Conservation (phyloP, 2,329 filamentous ascomycete genomes). For the Penicillium sp. region DNA sequence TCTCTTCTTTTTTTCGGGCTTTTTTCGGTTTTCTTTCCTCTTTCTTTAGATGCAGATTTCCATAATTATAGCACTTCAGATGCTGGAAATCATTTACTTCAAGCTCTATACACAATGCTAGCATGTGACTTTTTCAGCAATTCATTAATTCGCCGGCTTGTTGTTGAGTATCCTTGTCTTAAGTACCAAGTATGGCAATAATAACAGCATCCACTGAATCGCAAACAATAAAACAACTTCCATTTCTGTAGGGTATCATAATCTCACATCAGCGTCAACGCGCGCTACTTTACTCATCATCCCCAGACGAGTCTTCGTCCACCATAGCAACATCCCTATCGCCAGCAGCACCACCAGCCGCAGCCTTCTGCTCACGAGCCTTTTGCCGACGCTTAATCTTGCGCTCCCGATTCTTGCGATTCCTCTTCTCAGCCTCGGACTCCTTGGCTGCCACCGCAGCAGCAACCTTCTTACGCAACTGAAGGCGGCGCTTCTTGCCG, state of each 20-base stretch:
- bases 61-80: neutral
- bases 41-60: neutral
- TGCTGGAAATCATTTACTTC: neutral
- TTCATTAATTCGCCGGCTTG: neutral
- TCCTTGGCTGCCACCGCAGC: constrained; percentile 41
- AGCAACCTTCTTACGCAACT: constrained; percentile 44
- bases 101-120: neutral
- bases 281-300: constrained; percentile 15
- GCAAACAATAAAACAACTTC: neutral
- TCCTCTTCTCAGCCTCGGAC: constrained; percentile 47
- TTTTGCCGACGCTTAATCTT: constrained; percentile 49
- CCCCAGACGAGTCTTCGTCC: constrained; percentile 27
- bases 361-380: constrained; percentile 45
- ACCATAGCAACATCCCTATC: constrained; percentile 25
- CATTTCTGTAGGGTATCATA: constrained; percentile 14
- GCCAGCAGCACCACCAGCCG: constrained; percentile 27
- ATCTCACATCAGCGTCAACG: constrained; percentile 3
- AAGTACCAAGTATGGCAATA: neutral
- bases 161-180: neutral
- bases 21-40: no score
- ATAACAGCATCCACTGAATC: neutral
- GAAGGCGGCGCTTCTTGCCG: constrained; percentile 51
- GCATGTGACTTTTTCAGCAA: neutral
- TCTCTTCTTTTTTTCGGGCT: no score
- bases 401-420: constrained; percentile 47